Conservation (phyloP, 768 basidiomycete species). For the Mycena metata region DNA sequence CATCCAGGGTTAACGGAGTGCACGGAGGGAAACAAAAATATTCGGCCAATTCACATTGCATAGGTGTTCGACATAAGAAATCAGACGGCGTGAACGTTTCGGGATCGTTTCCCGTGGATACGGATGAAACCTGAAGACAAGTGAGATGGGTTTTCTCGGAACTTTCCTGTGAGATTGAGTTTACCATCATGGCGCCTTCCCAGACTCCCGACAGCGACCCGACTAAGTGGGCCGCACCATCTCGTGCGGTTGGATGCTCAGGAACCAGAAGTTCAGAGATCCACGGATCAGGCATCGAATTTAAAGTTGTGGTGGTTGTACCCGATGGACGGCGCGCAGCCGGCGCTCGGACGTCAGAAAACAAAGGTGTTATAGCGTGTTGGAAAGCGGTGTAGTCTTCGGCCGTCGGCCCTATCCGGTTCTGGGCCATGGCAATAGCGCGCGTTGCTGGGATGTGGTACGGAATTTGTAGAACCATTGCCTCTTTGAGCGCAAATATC, state of each 20-base stretch:
- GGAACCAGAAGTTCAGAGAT: constrained; percentile 22
- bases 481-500: constrained; percentile 66
- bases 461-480: constrained; percentile 58
- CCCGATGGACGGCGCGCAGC: neutral
- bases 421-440: constrained; percentile 57
- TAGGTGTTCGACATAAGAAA: constrained; percentile 61
- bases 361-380: constrained; percentile 61
- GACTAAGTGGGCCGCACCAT: constrained; percentile 47
- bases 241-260: constrained; percentile 28
- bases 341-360: constrained; percentile 55
- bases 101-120: constrained; percentile 25
- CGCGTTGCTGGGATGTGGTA: constrained; percentile 66
- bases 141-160: constrained; percentile 23
- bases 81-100: constrained; percentile 30
- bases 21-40: constrained; percentile 58
- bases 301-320: constrained; percentile 9
- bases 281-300: constrained; percentile 22
- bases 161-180: constrained; percentile 30
- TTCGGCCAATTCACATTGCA: constrained; percentile 64
- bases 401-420: constrained; percentile 65
- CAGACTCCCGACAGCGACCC: constrained; percentile 68
- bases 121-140: constrained; percentile 32
- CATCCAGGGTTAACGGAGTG: constrained; percentile 45
- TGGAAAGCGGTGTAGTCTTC: constrained; percentile 64
- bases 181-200: constrained; percentile 74